Base-by-base conservation (phyloP, 140 eudicot species). In the Cichorium intybus region DNA sequence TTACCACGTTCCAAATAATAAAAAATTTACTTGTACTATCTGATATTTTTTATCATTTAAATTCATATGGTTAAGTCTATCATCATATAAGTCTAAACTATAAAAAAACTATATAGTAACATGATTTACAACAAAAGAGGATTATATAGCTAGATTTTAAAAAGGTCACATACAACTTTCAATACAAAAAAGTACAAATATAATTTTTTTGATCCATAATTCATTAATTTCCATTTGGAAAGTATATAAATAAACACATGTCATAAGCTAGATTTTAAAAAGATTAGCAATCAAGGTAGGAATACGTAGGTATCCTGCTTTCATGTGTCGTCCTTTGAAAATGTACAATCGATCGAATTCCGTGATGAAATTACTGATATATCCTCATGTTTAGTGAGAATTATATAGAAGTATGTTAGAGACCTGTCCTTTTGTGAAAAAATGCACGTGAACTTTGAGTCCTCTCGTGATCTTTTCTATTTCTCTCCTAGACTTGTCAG, bases 401-500 rank as follows among this genome's bases (percentile, higher is more conserved):
- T 12, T 17, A 52, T 22, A n/a, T n/a, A n/a, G n/a, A n/a, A 4
- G 47, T 24, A 21, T 49, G 26, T 49, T 64, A 62, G 14, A 46
- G 52, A 53, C 15, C 29, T 33, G 73, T 73, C 56, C 16, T 59
- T 37, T 35, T 66, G 75, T 60, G 64, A 27, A 59, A 66, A 67
- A 67, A 26, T 67, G 75, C 79, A 67, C 79, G 79, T 75, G 79
- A 75, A 75, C 41, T 39, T 59, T 49, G 21, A 51, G 48, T 10
- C 64, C 29, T 75, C 79, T 75, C 75, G 75, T 66, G 79, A 75
- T 70, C 56, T 21, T 56, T 73, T 39, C 68, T 66, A 46, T 66
- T 66, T 49, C 62, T 60, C 59, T 50, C 45, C 29, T 74, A 29
- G 79, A 75, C 79, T 67, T 75, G 79, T 67, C 79, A 75, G 79